phyloP scores from a whole-genome alignment of 768 basidiomycete species.

The Coprinellus aureogranulatus region DNA sequence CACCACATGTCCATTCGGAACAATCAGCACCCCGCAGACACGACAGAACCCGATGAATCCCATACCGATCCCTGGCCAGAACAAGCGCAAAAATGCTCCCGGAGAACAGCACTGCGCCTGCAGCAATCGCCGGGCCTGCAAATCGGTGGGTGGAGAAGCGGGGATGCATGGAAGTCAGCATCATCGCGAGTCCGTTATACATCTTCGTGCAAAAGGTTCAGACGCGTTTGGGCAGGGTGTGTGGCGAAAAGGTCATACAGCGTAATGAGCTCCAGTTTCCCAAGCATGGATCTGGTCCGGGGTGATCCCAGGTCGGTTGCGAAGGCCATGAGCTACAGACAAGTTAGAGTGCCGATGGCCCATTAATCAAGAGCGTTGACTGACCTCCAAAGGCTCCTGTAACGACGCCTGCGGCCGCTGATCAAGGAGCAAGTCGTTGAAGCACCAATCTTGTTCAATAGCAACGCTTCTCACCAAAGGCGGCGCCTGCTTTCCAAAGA shows the following conservation, averaged over 20 bases:
- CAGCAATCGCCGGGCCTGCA: constrained; percentile 64
- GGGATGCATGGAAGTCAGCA: constrained; percentile 62
- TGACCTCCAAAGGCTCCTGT: constrained; percentile 64
- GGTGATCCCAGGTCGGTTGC: constrained; percentile 44
- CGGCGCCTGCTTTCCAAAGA: constrained; percentile 43
- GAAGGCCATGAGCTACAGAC: constrained; percentile 52
- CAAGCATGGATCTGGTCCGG: constrained; percentile 56
- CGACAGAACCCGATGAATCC: background rate
- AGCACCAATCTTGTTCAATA: background rate
- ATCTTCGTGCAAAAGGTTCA: constrained; percentile 43
- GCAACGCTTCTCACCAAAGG: constrained; percentile 31
- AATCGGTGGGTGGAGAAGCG: constrained; percentile 59
- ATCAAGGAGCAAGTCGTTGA: background rate
- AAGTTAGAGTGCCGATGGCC: background rate
- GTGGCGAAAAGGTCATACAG: too few species aligned
- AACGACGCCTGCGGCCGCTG: constrained; percentile 50
- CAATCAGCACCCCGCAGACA: background rate
- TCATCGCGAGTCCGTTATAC: constrained; percentile 64
- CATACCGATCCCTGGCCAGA: constrained; percentile 44
- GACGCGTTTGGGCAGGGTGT: too few species aligned
- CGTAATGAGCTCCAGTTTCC: constrained; percentile 61
- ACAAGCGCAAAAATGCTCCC: constrained; percentile 58
- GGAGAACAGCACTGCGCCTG: constrained; percentile 60
- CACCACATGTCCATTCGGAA: background rate
- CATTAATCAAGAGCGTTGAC: background rate